phyloP scores from a whole-genome alignment of 371 early-diverging fungal genomes.

The Sporodiniella umbellata region DNA sequence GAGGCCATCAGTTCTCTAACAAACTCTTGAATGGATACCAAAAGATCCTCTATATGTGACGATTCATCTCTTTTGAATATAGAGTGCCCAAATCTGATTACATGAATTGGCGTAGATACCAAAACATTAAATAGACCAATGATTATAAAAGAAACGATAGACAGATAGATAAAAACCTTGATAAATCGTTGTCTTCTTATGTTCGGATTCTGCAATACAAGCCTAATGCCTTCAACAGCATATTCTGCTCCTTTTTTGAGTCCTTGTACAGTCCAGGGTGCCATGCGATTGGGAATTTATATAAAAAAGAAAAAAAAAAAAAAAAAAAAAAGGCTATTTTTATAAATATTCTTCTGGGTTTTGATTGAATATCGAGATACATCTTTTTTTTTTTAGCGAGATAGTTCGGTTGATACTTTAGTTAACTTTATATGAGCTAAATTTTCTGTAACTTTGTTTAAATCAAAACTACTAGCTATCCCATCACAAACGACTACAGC shows the following conservation, averaged over 20 bases:
- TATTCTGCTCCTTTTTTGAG: conserved; percentile 42
- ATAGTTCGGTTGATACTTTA: neutral
- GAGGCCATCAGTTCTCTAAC: conserved; percentile 42
- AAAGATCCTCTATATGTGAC: conserved; percentile 13
- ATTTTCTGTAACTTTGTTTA: too few species aligned
- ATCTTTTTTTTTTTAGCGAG: neutral
- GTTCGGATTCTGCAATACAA: conserved; percentile 49
- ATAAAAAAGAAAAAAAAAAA: conserved; percentile 5
- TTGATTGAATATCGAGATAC: neutral
- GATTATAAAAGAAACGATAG: conserved; percentile 44
- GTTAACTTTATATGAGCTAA: too few species aligned
- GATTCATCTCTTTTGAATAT: conserved; percentile 22
- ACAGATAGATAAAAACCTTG: conserved; percentile 48
- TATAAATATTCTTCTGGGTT: neutral
- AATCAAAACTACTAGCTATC: too few species aligned
- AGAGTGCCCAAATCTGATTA: conserved; percentile 28
- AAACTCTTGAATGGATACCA: conserved; percentile 14
- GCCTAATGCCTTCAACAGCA: conserved; percentile 45
- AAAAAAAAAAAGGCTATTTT: neutral
- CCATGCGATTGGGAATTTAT: conserved; percentile 15
- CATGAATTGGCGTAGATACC: conserved; percentile 34
- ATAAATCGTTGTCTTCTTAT: conserved; percentile 46
- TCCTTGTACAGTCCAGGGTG: conserved; percentile 38
- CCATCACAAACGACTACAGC: too few species aligned
- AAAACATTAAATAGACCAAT: conserved; percentile 38